Evolutionary conservation across 2,329 filamentous ascomycete species (phyloP).

Genomic region (Colletotrichum chlorophyti): DNA sequence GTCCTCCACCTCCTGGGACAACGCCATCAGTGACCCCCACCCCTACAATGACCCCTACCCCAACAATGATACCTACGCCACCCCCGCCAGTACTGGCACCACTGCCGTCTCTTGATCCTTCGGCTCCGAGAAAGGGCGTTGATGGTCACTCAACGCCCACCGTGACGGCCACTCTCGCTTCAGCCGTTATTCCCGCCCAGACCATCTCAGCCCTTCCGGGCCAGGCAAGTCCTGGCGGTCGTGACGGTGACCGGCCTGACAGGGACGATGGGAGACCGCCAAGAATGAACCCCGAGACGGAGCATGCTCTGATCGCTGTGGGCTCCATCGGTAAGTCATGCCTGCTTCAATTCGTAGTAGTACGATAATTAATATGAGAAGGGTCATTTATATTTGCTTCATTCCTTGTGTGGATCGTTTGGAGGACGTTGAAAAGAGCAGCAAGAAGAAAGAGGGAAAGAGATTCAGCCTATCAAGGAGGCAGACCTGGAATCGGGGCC

Average conservation of each 20-base stretch:
- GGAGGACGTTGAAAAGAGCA: slow-evolving; percentile 48
- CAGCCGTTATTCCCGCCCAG: slow-evolving; percentile 13
- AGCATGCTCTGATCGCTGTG: slow-evolving; percentile 42
- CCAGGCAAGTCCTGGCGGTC: background rate
- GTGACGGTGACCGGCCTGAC: background rate
- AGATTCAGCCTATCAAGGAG: slow-evolving; percentile 30
- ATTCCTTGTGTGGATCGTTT: slow-evolving; percentile 53
- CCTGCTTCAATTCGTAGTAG: too few relatives aligned
- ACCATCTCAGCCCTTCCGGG: slow-evolving; percentile 23
- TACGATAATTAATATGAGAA: slow-evolving; percentile 30
- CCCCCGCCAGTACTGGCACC: background rate
- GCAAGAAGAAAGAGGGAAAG: slow-evolving; percentile 39
- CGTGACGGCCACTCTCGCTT: slow-evolving; percentile 21
- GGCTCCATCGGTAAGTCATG: slow-evolving; percentile 41
- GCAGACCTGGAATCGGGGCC: slow-evolving; percentile 34
- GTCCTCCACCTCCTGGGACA: background rate
- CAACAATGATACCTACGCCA: too few relatives aligned
- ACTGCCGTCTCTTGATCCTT: slow-evolving; percentile 19
- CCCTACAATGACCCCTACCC: background rate
- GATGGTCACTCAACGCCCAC: slow-evolving; percentile 12
- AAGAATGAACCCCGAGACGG: slow-evolving; percentile 35
- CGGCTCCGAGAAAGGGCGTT: slow-evolving; percentile 22
- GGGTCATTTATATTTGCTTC: slow-evolving; percentile 53
- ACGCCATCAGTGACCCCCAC: background rate
- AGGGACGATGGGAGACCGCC: slow-evolving; percentile 18